Base-by-base conservation (phyloP, 768 basidiomycete genomes). In the Exsudoporus frostii region DNA sequence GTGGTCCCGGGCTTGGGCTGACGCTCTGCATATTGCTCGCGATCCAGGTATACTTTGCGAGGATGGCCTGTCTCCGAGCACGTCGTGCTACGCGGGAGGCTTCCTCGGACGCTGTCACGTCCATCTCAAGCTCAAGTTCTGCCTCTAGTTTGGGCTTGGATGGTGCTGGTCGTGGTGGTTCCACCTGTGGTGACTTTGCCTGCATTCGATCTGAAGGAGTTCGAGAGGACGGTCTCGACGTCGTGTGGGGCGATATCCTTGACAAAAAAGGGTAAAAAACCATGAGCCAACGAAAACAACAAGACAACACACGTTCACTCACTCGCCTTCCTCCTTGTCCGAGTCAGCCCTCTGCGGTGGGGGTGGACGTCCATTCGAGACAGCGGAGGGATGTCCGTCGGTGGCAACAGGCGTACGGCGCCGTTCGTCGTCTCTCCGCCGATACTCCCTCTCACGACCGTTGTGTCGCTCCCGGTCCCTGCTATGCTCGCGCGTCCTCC, bases 271-370 rank as follows among this genome's bases (percentile, higher is more conserved):
- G 7, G 17, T 19, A 52, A 38, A 42, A 52, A 60, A 19, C 4
- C 25, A 41, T 71, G 38, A 62, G 48, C 22, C 13, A 47, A 45
- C 14, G 22, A 33, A 49, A 48, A 41, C 8, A 34, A 57, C 45
- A 41, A 33, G 43, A 38, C 50, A 47, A 56, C 47, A 43, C 22
- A 10, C 7, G 8, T 6, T 40, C 36, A 93, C 93, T 88, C 73
- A 95, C 92, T 96, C 93, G 78, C 90, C 92, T 79, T 95, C 93
- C 74, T 93, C 90, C 67, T 72, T 86, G 59, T 91, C 90, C 13
- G 82, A 81, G 48, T 80, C 79, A 13, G 69, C 59, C 44, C 54
- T 65, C n/a, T 63, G 60, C 5, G 52, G 65, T 19, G 24, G 46
- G 1, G 56, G 52, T 38, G 40, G 59, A 48, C 54, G 62, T 32